Conservation (phyloP, 78 protist genomes). For the Chrysochromulina parva region DNA sequence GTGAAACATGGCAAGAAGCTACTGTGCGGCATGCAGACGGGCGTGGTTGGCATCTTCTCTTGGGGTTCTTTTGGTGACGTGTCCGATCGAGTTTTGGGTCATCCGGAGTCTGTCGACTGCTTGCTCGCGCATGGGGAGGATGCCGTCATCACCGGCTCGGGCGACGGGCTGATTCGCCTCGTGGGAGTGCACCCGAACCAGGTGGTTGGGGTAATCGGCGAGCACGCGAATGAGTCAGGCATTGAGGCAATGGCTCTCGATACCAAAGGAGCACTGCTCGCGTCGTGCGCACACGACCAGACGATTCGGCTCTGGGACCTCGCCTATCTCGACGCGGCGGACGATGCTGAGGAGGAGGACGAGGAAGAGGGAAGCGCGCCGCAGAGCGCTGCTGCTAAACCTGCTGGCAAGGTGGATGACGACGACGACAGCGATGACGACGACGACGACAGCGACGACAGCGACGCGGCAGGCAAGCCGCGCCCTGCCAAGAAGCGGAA, state of each 20-base stretch:
- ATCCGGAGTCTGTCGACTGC: constrained; percentile 46
- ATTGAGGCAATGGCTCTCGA: constrained; percentile 30
- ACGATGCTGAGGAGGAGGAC: too few relatives aligned
- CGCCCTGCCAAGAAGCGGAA: neutral
- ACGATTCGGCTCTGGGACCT: constrained; percentile 41
- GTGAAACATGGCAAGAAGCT: constrained; percentile 32
- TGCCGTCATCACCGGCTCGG: constrained; percentile 22
- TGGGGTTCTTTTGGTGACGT: constrained; percentile 57
- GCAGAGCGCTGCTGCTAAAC: too few relatives aligned
- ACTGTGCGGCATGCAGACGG: constrained; percentile 53
- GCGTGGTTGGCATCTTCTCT: constrained; percentile 26
- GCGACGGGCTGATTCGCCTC: constrained; percentile 49
- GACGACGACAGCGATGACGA: neutral
- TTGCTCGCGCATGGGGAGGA: neutral
- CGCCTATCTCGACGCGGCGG: neutral
- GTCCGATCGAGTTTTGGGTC: constrained; percentile 42
- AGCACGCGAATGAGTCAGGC: constrained; percentile 44
- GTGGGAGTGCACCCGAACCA: constrained; percentile 22
- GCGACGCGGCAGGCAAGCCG: neutral
- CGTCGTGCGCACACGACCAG: constrained; percentile 47
- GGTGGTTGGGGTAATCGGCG: constrained; percentile 52
- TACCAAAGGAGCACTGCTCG: neutral
- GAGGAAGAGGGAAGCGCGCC: too few relatives aligned
- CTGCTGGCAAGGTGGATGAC: too few relatives aligned
- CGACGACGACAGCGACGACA: neutral